Base-by-base conservation (phyloP, 2,329 filamentous ascomycete genomes). In the Gnomoniopsis smithogilvyi region DNA sequence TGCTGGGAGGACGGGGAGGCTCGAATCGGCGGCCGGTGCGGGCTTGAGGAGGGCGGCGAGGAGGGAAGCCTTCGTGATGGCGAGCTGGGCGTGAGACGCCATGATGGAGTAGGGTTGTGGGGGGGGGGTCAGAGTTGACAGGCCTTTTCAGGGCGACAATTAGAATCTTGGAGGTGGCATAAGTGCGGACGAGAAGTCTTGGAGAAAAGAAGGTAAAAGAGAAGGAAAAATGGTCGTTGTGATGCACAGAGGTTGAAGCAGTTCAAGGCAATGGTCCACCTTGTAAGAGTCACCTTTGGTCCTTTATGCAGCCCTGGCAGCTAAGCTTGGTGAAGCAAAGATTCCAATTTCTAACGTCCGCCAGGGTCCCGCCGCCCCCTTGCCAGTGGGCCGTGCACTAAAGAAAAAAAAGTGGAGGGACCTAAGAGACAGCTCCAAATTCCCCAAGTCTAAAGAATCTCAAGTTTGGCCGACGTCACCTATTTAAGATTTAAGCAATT, bases 51-150 rank as follows among this genome's bases (percentile, higher is more conserved):
- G 84, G 11, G 86, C 82, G 26, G 89, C 89, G 7, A 87, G 84
- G 65, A 95, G 84, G n/a, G 89, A 84, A 45, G 90, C 89, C 76
- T 91, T 93, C 63, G 89, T 87, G 65, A 94, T 91, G 67, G 87
- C 88, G 61, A 93, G 74, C 71, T 90, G 84, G 66, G 89, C 86
- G 48, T 45, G 17, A 11, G 85, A 85, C 19, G 85, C 80, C 86
- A 90, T 90, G 53, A 62, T 65, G 53, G 59, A 53, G 26, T 6
- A 41, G 24, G 33, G 47, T 19, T 3, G 36, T n/a, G 43, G 43
- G 38, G 12, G 14, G 12, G 6, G 12, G 46, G 17, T 19, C 33
- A 8, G 21, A 15, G 48, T 26, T 22, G 10, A 22, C 46, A 17
- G 54, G 41, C 36, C 49, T 51, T 21, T 49, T 49, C 11, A 24